Evolutionary conservation across 2,329 filamentous ascomycete genomes (phyloP).

Genomic region (Fusarium transvaalense): DNA sequence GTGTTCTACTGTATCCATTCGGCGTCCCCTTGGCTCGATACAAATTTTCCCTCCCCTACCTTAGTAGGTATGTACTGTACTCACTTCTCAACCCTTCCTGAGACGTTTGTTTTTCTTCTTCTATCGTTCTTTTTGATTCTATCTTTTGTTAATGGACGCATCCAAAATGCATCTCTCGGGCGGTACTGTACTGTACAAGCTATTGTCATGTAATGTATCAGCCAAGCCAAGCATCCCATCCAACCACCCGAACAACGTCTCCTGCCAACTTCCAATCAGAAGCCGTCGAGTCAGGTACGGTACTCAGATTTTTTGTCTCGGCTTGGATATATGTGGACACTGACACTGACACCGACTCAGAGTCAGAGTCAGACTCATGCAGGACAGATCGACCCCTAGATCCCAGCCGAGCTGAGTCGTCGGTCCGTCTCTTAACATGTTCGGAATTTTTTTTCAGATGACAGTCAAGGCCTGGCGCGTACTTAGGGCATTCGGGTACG

Average conservation of each 20-base stretch:
- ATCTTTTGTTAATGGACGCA: conserved; percentile 13
- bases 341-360: conserved; percentile 27
- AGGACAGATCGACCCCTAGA: conserved; percentile 27
- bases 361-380: conserved; percentile 24
- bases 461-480: no score
- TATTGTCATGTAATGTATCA: neutral
- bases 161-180: conserved; percentile 10
- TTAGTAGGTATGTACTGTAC: neutral
- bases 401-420: conserved; percentile 38
- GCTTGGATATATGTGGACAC: conserved; percentile 13
- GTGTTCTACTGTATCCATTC: conserved; percentile 11
- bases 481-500: conserved; percentile 3
- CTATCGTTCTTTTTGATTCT: conserved; percentile 21
- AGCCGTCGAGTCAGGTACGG: conserved; percentile 26
- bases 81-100: conserved; percentile 9
- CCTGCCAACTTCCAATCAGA: conserved; percentile 34
- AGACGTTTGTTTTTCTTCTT: neutral
- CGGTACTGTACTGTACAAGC: no score
- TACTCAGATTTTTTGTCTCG: conserved; percentile 5
- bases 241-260: neutral
- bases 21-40: conserved; percentile 25
- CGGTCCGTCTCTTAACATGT: conserved; percentile 28
- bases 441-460: conserved; percentile 18
- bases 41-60: conserved; percentile 2
- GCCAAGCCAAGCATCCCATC: neutral